Base-by-base conservation (phyloP, 1,284 basidiomycete genomes). In the Moesziomyces sp. region DNA sequence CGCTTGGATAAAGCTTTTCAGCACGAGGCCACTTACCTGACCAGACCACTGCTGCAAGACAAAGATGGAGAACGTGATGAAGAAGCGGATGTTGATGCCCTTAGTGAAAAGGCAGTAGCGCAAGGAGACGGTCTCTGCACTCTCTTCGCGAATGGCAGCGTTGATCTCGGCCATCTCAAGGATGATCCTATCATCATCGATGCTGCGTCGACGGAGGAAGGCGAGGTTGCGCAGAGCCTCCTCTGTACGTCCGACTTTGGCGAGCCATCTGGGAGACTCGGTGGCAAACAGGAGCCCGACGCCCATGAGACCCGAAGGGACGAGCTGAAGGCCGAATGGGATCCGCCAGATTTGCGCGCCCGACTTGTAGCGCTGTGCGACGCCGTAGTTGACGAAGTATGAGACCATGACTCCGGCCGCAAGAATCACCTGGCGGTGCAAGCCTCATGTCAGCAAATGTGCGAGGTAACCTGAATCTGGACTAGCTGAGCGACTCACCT, bases 251-350 rank as follows among this genome's bases (percentile, higher is more conserved):
- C 83, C 85, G 57, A 83, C 77, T 72, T 82, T 83, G 50, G 85
- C 84, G 28, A 85, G 82, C 84, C 84, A 86, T 8, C 84, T 75
- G 8, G 86, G 86, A 4, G 85, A 85, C 70, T 87, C 86, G 46
- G 85, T 86, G 56, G 92, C 87, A 10, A 92, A 90, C 18, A 93
- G 84, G 14, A 93, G 86, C 19, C 91, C 90, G 23, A 91, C 50
- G 16, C 87, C 86, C 90, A 93, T 91, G 78, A 93, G 87, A 8
- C 91, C 91, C 3, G 90, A 90, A 5, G 91, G 92, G 6, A 92
- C 89, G 28, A 92, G 86, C 77, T 92, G 91, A 74, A 92, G 85
- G 26, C 89, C 91, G 76, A 92, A 91, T 0, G 91, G 90, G 55
- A 92, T 88, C 50, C 88, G 86, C 91, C 91, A 92, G 9, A 92